phyloP scores from a whole-genome alignment of 768 basidiomycete species.

The Kockovaella imperatae region DNA sequence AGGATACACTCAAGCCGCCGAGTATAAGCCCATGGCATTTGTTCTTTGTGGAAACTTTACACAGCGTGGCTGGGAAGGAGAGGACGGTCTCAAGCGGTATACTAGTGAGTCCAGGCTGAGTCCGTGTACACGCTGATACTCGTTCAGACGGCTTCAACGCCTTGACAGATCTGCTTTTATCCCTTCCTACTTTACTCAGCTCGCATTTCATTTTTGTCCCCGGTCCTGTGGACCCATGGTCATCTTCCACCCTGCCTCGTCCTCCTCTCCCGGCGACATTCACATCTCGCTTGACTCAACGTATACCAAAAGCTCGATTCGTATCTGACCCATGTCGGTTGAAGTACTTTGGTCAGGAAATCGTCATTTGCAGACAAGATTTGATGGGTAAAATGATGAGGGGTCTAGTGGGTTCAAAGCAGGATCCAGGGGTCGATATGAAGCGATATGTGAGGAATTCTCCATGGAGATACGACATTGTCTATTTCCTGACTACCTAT shows the following conservation, averaged over 20 bases:
- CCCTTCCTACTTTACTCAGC: conserved; percentile 68
- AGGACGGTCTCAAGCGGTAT: conserved; percentile 68
- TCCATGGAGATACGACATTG: no score
- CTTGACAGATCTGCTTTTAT: conserved; percentile 72
- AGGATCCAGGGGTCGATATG: conserved; percentile 62
- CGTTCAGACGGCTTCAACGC: conserved; percentile 57
- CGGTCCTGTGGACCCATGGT: conserved; percentile 77
- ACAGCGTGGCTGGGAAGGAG: conserved; percentile 68
- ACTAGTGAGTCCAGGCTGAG: conserved; percentile 54
- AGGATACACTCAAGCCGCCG: conserved; percentile 61
- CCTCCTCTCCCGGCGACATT: conserved; percentile 71
- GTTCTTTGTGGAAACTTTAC: conserved; percentile 94
- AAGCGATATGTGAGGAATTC: conserved; percentile 68
- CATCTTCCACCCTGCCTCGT: conserved; percentile 73
- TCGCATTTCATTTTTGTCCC: conserved; percentile 94
- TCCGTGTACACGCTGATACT: neutral
- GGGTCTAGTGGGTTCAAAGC: conserved; percentile 82
- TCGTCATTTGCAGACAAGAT: conserved; percentile 88
- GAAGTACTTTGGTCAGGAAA: conserved; percentile 90
- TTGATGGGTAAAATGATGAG: conserved; percentile 87
- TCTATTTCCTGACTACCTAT: neutral
- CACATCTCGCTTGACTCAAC: conserved; percentile 58
- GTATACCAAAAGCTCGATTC: conserved; percentile 73
- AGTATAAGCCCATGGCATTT: conserved; percentile 82
- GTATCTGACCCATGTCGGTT: conserved; percentile 87